Base-by-base conservation (phyloP, 2,329 filamentous ascomycete genomes). In the Venturia asperata region DNA sequence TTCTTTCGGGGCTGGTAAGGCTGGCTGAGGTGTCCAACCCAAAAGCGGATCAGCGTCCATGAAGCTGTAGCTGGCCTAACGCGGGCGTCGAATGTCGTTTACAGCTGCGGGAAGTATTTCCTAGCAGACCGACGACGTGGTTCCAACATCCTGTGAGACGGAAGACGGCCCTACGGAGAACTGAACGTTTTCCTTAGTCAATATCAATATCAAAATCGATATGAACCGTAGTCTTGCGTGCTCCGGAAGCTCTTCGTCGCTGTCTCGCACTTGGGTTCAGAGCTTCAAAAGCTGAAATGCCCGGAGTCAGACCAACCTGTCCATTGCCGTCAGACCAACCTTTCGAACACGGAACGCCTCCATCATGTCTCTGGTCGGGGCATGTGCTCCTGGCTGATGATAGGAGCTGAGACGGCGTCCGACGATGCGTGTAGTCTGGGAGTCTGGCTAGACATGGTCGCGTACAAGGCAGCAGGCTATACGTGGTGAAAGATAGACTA, bases 1-100 rank as follows among this genome's bases (percentile, higher is more conserved):
- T 58, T 58, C 30, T 7, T 58, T 15, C 52, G 37, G 52, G 52
- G 52, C 52, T 37, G 27, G 19, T 58, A 58, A 58, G 52, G 27
- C 52, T 58, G 52, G 52, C 52, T 37, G 30, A 58, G 19, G 52
- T 15, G 17, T 37, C 19, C 30, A 58, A 19, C 52, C 15, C 17
- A 37, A 27, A 27, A 21, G 17, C 9, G n/a, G 52, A 58, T 58
- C 27, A 3, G 30, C 52, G 5, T 9, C 37, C 30, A 5, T 37
- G 30, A 19, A 58, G 27, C 13, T 34, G 30, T n/a, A 58, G 52
- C 27, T 37, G 49, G 49, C 4, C 49, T 56, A 9, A 56, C 3
- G 9, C 17, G 30, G 7, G 2, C 34, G 13, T 11, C 27, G 9
- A 21, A 34, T 56, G 30, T 19, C 37, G 30, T 58, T 58, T 34